phyloP scores from a whole-genome alignment of 1,284 basidiomycete genomes.

The Malassezia slooffiae region DNA sequence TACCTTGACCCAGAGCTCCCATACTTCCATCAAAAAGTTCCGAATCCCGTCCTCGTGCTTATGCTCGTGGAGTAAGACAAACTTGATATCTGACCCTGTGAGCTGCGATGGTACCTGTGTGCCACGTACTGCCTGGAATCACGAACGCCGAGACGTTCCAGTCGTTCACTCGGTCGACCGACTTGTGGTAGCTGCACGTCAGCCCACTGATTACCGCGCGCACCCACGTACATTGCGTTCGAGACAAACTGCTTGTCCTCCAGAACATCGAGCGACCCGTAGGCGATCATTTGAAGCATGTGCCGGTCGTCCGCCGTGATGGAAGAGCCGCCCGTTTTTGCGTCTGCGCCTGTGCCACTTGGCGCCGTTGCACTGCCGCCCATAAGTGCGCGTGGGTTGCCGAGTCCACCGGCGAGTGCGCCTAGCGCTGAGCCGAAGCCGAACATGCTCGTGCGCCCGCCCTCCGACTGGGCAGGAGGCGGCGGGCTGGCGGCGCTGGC shows the following conservation, averaged over 20 bases:
- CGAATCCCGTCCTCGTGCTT: slow-evolving; percentile 44
- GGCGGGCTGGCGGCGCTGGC: neutral
- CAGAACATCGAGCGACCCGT: slow-evolving; percentile 36
- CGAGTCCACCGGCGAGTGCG: slow-evolving; percentile 8
- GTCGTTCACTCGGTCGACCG: slow-evolving; percentile 39
- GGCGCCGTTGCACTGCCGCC: neutral
- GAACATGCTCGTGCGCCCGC: too few relatives aligned
- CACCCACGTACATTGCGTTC: slow-evolving; percentile 24
- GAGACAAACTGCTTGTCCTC: slow-evolving; percentile 34
- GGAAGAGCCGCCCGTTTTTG: neutral
- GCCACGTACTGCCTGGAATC: slow-evolving; percentile 32
- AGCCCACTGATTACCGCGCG: neutral
- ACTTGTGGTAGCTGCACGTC: slow-evolving; percentile 37
- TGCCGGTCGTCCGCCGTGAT: slow-evolving; percentile 17
- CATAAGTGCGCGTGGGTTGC: neutral
- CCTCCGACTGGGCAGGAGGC: neutral
- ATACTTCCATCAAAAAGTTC: slow-evolving; percentile 43
- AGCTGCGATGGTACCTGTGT: neutral
- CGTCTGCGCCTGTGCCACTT: too few relatives aligned
- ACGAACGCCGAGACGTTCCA: slow-evolving; percentile 36
- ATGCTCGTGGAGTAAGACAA: slow-evolving; percentile 43
- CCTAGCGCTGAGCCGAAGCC: slow-evolving; percentile 11
- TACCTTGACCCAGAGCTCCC: slow-evolving; percentile 41
- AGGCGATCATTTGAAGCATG: slow-evolving; percentile 43
- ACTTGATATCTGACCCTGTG: slow-evolving; percentile 34